phyloP scores from a whole-genome alignment of 495 filamentous ascomycete genomes.

The Pyrenula aspistea region DNA sequence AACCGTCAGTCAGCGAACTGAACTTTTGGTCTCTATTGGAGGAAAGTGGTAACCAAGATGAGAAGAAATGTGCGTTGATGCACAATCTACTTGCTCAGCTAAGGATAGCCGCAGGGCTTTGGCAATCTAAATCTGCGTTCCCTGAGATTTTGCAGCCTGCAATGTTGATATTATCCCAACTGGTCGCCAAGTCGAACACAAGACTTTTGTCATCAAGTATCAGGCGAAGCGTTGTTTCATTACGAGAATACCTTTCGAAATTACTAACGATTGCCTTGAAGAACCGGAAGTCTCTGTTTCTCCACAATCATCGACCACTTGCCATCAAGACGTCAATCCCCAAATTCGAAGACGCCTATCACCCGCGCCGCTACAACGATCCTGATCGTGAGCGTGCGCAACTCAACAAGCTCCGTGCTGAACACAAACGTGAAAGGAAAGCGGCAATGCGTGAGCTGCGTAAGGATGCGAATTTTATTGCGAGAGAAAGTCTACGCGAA shows the following conservation, averaged over 20 bases:
- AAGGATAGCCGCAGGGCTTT: constrained; percentile 46
- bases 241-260: constrained; percentile 37
- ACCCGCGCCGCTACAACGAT: constrained; percentile 92
- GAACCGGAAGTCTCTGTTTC: constrained; percentile 62
- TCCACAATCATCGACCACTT: constrained; percentile 81
- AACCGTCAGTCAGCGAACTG: neutral
- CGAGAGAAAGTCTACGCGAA: constrained; percentile 72
- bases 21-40: neutral
- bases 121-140: constrained; percentile 57
- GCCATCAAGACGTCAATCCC: constrained; percentile 82
- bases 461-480: constrained; percentile 88
- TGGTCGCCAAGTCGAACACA: neutral
- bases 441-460: constrained; percentile 86
- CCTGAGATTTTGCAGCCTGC: constrained; percentile 57
- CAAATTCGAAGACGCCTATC: constrained; percentile 94
- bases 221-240: neutral
- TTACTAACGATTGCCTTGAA: constrained; percentile 41
- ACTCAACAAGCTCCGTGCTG: constrained; percentile 62
- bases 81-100: constrained; percentile 31
- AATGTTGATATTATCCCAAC: neutral
- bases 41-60: neutral
- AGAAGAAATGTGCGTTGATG: neutral
- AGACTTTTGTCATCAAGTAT: neutral
- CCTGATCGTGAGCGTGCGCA: constrained; percentile 81
- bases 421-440: constrained; percentile 92